Base-by-base conservation (phyloP, 495 filamentous ascomycete species). In the Cryomyces minteri region DNA sequence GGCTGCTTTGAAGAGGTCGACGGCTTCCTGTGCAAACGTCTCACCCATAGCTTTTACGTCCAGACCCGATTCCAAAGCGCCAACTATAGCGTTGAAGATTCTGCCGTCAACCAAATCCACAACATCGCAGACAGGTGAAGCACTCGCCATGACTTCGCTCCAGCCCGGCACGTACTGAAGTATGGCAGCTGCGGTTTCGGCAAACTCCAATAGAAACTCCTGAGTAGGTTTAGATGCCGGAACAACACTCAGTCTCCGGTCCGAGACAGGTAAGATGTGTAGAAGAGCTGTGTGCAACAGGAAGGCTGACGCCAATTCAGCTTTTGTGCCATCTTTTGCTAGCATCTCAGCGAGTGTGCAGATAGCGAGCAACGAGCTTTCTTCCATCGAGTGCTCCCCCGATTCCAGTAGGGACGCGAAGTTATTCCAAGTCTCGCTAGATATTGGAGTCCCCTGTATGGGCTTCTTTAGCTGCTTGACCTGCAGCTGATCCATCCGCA, bases 51-150 rank as follows among this genome's bases (percentile, higher is more conserved):
- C 45, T 6, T 48, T 54, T 34, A 47, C 52, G 5, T 62, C 62
- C 3, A 62, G 43, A 41, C 64, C 62, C 29, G 64, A 62, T 4
- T 41, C 31, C 12, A 51, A 25, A 25, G 18, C 18, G 18, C 18
- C 18, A 2, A 25, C 2, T 2, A 25, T 25, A 2, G 55, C 43
- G 56, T 56, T 48, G 44, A 80, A 71, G 2, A 83, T 50, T 38
- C 74, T 64, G 12, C 80, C 80, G 52, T 85, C 80, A n/a, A 84
- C 45, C 7, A 77, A 55, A 53, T 85, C 80, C 18, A 62, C 67
- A 0, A 76, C 49, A 51, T 82, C 72, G 52, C 66, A 73, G 5
- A 6, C 29, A 40, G 39, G 18, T 25, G 18, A 1, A 34, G 18
- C 18, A 25, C 18, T 25, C 18, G 18, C 18, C 18, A 25, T 25